Evolutionary conservation across 2,329 filamentous ascomycete species (phyloP).

Genomic region (Calonectria crousiana): DNA sequence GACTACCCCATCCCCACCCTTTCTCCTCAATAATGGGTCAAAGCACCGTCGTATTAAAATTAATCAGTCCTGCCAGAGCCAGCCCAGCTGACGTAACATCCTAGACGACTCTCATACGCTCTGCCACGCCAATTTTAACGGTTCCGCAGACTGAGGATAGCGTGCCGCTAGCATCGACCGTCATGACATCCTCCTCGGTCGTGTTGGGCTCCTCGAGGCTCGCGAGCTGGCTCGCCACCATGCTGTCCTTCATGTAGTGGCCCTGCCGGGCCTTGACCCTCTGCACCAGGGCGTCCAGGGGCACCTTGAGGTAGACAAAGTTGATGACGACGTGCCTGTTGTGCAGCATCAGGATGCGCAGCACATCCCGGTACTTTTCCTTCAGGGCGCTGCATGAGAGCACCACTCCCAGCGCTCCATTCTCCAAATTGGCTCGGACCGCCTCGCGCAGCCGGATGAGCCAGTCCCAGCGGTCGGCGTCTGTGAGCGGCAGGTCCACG

Average conservation of each 20-base stretch:
- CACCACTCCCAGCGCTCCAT: conserved; percentile 5
- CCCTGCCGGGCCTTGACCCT: neutral
- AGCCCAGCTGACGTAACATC: neutral
- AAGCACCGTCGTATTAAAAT: conserved; percentile 10
- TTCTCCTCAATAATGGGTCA: conserved; percentile 9
- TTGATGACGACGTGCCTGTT: conserved; percentile 3
- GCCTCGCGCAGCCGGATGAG: conserved; percentile 14
- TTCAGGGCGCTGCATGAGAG: conserved; percentile 11
- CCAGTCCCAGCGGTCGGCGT: conserved; percentile 17
- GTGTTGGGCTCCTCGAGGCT: conserved; percentile 9
- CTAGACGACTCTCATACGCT: conserved; percentile 7
- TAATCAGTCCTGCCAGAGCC: neutral
- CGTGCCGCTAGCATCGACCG: neutral
- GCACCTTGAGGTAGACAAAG: conserved; percentile 18
- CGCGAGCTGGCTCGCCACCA: conserved; percentile 12
- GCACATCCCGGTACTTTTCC: conserved; percentile 19
- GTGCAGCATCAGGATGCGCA: conserved; percentile 9
- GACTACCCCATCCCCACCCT: neutral
- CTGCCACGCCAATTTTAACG: neutral
- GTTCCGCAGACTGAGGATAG: neutral
- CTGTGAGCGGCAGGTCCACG: conserved; percentile 5
- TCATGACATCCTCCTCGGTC: conserved; percentile 1
- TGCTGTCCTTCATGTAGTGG: conserved; percentile 19
- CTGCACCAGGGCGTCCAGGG: neutral
- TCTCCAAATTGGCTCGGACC: conserved; percentile 4